Conservation (phyloP, 2,329 filamentous ascomycete species). For the Microcera coccophila region DNA sequence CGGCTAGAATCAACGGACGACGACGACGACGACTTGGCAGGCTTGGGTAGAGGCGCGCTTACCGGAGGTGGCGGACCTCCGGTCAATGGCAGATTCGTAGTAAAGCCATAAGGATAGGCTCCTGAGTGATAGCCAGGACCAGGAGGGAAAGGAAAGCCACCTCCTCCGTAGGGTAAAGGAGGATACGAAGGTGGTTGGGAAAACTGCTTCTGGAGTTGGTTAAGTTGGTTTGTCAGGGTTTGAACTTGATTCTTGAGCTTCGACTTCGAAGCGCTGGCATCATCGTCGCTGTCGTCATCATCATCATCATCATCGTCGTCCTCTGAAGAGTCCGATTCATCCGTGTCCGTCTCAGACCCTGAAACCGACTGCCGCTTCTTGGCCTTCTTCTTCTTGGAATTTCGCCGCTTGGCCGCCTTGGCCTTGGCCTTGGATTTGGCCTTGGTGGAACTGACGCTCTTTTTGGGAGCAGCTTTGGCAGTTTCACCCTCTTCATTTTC, state of each 20-base stretch:
- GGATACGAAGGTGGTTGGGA: background rate
- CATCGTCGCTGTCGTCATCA: constrained; percentile 1
- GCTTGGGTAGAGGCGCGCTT: no score
- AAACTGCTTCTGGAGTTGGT: constrained; percentile 24
- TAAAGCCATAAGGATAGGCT: no score
- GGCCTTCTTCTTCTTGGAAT: constrained; percentile 8
- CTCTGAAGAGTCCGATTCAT: constrained; percentile 21
- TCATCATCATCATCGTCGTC: constrained; percentile 18
- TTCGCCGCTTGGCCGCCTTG: constrained; percentile 7
- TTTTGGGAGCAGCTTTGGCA: constrained; percentile 10
- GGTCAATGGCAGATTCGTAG: no score
- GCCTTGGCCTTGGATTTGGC: constrained; percentile 9
- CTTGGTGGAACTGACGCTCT: constrained; percentile 8
- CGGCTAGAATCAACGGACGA: no score
- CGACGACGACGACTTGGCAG: no score
- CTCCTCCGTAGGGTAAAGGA: no score
- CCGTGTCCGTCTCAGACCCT: constrained; percentile 16
- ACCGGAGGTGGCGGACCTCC: no score
- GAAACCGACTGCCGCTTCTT: constrained; percentile 14
- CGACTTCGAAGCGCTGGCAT: background rate
- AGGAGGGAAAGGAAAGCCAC: no score
- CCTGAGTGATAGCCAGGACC: no score
- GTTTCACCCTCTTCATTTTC: constrained; percentile 3
- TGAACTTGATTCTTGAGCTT: constrained; percentile 29
- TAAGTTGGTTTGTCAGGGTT: constrained; percentile 26